Base-by-base conservation (phyloP, 1,139 yeast species). In the Debaryomyces singareniensis region DNA sequence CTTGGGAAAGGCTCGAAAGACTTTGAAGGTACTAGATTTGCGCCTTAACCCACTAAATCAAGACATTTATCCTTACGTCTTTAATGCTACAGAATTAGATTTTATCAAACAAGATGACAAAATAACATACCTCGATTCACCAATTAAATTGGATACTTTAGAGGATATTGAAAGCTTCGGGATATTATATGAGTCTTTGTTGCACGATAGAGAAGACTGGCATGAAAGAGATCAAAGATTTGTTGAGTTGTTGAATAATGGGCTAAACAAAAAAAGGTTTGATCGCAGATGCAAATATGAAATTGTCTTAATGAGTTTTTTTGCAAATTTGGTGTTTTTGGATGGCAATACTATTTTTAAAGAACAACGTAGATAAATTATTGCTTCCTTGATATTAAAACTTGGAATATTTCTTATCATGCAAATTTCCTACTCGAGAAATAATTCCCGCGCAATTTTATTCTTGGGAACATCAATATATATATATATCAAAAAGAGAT, bases 11-110 rank as follows among this genome's bases (percentile, higher is more conserved):
- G 46, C 58, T 1, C 48, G 74, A 26, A 33, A 43, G 5, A 43
- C 55, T 2, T 47, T 75, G 34, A 55, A 49, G 33, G 51, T 59
- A 7, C 44, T 75, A 13, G 81, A 75, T 45, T 40, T 71, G 27
- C 53, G 80, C 31, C 64, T 72, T 34, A 75, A 75, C 40, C 68
- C 75, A 6, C 42, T 72, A 25, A 73, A 67, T 25, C 50, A 54
- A 22, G 66, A 61, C 10, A 56, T 71, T 27, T 74, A 75, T 43
- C 77, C 79, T 1, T 71, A 60, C 42, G 71, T 74, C 2, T 73
- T 73, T 47, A 65, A 63, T 36, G 68, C 71, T 3, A 58, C 64
- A 12, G 75, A 70, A 36, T 40, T 58, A 13, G 63, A 57, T 15
- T 42, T 43, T 27, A 45, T 47, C 12, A 38, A 33, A 25, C 24